Conservation (phyloP, 345 rosid genomes). For the Eucalyptus lansdowneana region DNA sequence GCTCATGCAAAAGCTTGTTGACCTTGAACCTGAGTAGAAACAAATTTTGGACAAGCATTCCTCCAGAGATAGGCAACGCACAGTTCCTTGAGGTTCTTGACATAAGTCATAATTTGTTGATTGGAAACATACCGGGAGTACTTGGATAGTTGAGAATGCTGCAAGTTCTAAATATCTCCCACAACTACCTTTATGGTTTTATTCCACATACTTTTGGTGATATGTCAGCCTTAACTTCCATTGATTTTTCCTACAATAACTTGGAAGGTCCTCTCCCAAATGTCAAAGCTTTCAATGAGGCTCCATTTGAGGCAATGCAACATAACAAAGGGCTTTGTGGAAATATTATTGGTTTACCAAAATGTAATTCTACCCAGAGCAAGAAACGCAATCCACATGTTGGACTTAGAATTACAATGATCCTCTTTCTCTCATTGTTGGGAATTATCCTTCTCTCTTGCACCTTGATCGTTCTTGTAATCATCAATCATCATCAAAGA, state of each 20-base stretch:
- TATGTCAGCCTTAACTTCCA: not conserved
- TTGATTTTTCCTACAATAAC: not conserved
- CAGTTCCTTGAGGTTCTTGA: not conserved
- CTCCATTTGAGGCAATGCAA: not conserved
- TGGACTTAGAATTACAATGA: not conserved
- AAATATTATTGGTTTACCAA: not conserved
- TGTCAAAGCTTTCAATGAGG: not conserved
- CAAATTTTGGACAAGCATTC: not conserved
- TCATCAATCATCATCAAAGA: not conserved
- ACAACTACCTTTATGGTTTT: fast-evolving
- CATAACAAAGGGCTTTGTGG: not conserved
- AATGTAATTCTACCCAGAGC: fast-evolving
- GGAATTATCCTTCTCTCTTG: not conserved
- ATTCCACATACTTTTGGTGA: not conserved
- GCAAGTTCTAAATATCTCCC: not conserved
- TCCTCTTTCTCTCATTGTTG: not conserved
- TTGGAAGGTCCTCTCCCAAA: not conserved
- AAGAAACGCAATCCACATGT: fast-evolving
- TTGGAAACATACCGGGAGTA: fast-evolving
- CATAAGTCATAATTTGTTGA: not conserved
- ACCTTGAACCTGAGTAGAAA: not conserved
- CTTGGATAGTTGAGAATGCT: not conserved
- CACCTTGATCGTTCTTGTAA: fast-evolving
- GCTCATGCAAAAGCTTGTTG: not conserved
- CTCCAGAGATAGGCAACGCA: not conserved